Evolutionary conservation across 768 basidiomycete genomes (phyloP), one percentile per base, ranked within the genome.

Genomic region (Lactarius indigo): DNA sequence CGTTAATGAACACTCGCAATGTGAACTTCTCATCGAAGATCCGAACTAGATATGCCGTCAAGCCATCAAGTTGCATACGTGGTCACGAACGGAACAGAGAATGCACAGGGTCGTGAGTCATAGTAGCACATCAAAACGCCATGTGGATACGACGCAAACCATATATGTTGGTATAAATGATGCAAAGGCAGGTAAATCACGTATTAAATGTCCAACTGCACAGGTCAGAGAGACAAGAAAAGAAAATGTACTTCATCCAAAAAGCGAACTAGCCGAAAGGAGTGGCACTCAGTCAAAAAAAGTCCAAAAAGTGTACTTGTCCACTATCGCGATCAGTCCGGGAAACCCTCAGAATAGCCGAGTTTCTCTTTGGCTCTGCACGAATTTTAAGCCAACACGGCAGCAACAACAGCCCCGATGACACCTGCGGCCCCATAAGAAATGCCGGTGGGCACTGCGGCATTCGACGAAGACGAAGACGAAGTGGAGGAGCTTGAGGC

Each of bases 381-480:
- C 52, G 52, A 20, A 2, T n/a, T 20, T 77, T 73, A 83, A 44
- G 77, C 74, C 55, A 82, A 71, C 62, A 83, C 64, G 54, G 77
- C 82, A 61, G 74, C 80, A 37, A 78, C 67, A n/a, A 73, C 75
- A 6, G 73, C 80, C 42, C 76, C 75, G 60, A 78, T 28, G 57
- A 75, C 63, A 61, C 79, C 86, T 54, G 81, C 77, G 56, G 79
- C 68, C 50, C 80, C 82, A 10, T 71, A 64, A 23, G 69, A 65
- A n/a, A 61, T 67, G 57, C 76, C 63, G 18, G 77, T 77, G 56
- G 80, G 74, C 26, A 31, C 26, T 35, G 84, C 84, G 15, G 78
- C 73, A 55, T 77, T 73, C 10, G 72, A 73, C 10, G 72, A 76
- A 39, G 75, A 37, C 62, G 69, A n/a, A 1, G 72, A 73, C 12